Percentiles rank a stretch among this genome's conserved stretches.
phyloP scores from a whole-genome alignment of 805 yeast species.

The Ogataea ganodermae region DNA sequence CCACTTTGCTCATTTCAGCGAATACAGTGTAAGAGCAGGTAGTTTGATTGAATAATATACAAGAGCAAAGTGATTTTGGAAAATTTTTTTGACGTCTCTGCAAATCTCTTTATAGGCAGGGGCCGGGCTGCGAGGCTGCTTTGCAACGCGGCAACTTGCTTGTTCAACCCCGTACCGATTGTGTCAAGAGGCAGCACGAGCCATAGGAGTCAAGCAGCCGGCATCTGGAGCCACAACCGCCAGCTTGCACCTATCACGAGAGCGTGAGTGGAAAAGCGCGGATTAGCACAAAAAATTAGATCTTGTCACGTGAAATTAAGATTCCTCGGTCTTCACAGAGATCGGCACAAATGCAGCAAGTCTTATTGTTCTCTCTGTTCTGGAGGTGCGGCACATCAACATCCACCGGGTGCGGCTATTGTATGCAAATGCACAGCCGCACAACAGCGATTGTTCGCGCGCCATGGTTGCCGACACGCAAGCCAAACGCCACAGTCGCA shows the following conservation, averaged over 20 bases:
- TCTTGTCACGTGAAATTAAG: conserved; percentile 19
- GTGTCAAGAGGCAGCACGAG: too few relatives aligned
- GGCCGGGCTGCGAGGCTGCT: too few relatives aligned
- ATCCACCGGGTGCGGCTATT: too few relatives aligned
- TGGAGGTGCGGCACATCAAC: background rate
- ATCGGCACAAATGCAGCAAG: background rate
- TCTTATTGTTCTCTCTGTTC: background rate
- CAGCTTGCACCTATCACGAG: conserved; percentile 5
- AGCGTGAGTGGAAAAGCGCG: background rate
- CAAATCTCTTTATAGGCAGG: background rate
- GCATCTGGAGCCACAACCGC: background rate
- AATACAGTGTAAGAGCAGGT: too few relatives aligned
- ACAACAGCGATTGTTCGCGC: background rate
- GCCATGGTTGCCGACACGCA: background rate
- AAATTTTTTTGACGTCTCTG: background rate
- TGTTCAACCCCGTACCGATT: too few relatives aligned
- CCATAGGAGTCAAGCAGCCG: too few relatives aligned
- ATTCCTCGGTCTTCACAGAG: background rate
- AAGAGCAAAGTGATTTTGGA: too few relatives aligned
- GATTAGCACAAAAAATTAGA: conserved; percentile 10
- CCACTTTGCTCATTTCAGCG: background rate
- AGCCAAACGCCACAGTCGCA: conserved; percentile 19
- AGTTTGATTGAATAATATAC: too few relatives aligned
- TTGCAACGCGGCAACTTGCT: background rate
- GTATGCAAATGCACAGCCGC: too few relatives aligned